Evolutionary conservation across 306 rosid genomes (phyloP), one percentile per base, ranked within the genome.

Genomic region (Hippophae tibetana): DNA sequence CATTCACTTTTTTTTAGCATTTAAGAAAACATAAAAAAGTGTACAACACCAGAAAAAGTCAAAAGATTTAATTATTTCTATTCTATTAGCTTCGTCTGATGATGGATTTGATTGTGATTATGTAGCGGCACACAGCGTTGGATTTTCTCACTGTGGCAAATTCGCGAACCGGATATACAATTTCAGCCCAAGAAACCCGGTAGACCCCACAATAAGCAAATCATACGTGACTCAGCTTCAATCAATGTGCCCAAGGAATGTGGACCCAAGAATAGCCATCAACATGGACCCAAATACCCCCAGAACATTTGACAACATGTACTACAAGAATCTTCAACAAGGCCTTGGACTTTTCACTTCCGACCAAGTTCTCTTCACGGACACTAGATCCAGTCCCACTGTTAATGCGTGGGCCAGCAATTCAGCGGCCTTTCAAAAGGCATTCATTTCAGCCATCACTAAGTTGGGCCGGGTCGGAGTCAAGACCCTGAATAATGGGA

Each of bases 391-490:
- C 53, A 8, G 76, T 7, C 64, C 94, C 45, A 65, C 76, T 54
- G 89, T 82, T 13, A 83, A 80, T 45, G 76, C 41, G 63, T 86
- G 80, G 52, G 75, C 76, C 60, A 62, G 48, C 71, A 78, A 78
- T 65, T 86, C 82, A 44, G 60, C 64, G 0, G 81, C 89, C 0
- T 86, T 86, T 70, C 80, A 82, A 53, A 40, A 44, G 8, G 78
- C 70, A 5, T 89, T 89, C 66, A 86, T 79, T 41, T 74, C 66
- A 42, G 79, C 97, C 8, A 83, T 81, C 86, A 76, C 83, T 8
- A 89, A 83, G 5, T 85, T 89, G 95, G 97, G 89, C 3, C 83
- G 81, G 56, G 83, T 89, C 0, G 76, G 72, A 47, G 89, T 86
- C 0, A 68, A 77, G 27, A 82, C 83, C 0, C 89, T 82, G 14